phyloP scores from a whole-genome alignment of 805 yeast genomes.

The Candida ascalaphidarum region DNA sequence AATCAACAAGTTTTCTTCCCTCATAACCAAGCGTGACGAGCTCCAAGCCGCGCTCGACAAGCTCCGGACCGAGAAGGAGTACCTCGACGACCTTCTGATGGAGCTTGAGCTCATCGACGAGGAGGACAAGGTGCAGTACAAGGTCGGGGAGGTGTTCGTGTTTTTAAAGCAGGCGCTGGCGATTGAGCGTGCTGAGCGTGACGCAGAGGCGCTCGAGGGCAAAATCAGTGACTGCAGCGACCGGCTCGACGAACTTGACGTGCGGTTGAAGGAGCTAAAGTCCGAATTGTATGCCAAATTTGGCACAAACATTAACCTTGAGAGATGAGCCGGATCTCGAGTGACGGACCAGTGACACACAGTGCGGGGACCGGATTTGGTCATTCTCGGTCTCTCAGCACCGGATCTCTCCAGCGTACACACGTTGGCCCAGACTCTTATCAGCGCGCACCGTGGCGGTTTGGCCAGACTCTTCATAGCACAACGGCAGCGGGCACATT shows the following conservation, averaged over 20 bases:
- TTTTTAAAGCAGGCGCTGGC: constrained; percentile 59
- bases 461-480: too few relatives aligned
- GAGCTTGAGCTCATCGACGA: constrained; percentile 82
- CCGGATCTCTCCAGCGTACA: too few relatives aligned
- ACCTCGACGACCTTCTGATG: constrained; percentile 73
- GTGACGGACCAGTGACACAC: too few relatives aligned
- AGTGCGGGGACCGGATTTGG: too few relatives aligned
- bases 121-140: constrained; percentile 65
- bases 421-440: too few relatives aligned
- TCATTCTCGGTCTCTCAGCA: too few relatives aligned
- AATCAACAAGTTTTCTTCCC: constrained; percentile 81
- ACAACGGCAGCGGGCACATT: too few relatives aligned
- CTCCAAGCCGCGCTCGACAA: constrained; percentile 40
- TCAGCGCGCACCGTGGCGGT: too few relatives aligned
- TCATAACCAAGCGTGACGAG: constrained; percentile 63
- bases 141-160: constrained; percentile 77
- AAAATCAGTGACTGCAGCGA: constrained; percentile 39
- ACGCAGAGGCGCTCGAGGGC: constrained; percentile 43
- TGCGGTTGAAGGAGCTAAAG: constrained; percentile 53
- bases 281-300: constrained; percentile 76
- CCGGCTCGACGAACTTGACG: constrained; percentile 44
- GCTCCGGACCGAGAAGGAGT: constrained; percentile 68
- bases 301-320: constrained; percentile 83
- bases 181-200: constrained; percentile 57
- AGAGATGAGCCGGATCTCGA: constrained; percentile 36